Percentiles rank a stretch among this genome's conserved stretches.
These are phyloP conservation scores for Verticillium zaregamsianum DNA, from an alignment of 2,329 filamentous ascomycete genomes.

Conservation along the genomic window DNA sequence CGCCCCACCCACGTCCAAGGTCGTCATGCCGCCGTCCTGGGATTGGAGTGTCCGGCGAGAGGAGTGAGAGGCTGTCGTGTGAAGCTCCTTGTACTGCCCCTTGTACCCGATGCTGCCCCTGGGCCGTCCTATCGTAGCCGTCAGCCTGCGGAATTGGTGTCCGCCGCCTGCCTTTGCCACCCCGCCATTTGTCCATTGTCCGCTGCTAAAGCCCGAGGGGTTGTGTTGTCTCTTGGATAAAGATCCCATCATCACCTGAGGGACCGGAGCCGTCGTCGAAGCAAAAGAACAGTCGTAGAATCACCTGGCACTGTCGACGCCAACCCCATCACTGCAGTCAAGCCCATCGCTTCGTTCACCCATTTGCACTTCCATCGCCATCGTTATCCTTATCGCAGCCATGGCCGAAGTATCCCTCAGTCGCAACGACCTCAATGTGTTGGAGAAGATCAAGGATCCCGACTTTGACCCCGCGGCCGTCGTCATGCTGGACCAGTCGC, in stretches of 20 bases:
- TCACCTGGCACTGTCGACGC: background rate
- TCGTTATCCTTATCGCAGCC: background rate
- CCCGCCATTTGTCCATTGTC: background rate
- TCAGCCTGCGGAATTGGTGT: slow-evolving; percentile 9
- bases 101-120: background rate
- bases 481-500: slow-evolving; percentile 48
- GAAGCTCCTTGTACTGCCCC: background rate
- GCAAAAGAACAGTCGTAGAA: background rate
- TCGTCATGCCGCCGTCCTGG: background rate
- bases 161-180: background rate
- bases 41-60: background rate
- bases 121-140: slow-evolving; percentile 12
- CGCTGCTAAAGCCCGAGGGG: background rate
- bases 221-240: background rate
- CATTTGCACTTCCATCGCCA: background rate
- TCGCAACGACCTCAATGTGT: slow-evolving; percentile 55
- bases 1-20: background rate
- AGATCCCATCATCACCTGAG: background rate
- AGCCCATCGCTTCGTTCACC: background rate
- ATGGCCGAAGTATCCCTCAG: slow-evolving; percentile 51
- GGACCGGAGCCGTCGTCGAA: background rate
- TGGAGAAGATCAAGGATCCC: slow-evolving; percentile 64
- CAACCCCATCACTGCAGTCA: background rate
- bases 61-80: background rate
- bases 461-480: slow-evolving; percentile 54